phyloP scores from a whole-genome alignment of 805 yeast genomes.

The Zygotorulaspora chibaensis region DNA sequence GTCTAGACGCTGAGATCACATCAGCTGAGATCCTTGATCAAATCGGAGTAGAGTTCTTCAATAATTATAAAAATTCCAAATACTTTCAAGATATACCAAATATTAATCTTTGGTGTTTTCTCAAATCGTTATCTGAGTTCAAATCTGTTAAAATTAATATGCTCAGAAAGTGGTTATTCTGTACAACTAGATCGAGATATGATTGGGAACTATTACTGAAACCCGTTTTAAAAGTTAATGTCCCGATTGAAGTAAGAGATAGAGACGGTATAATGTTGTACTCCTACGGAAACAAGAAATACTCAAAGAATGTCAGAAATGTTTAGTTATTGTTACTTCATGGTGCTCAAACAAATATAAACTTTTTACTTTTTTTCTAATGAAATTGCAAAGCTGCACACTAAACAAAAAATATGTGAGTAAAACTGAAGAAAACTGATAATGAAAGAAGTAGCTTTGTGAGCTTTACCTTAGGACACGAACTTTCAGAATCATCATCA shows the following conservation, averaged over 20 bases:
- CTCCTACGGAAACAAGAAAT: slow-evolving; percentile 25
- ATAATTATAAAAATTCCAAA: slow-evolving; percentile 27
- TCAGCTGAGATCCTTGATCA: slow-evolving; percentile 5
- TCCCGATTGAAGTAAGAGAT: slow-evolving; percentile 37
- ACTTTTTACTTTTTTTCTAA: neutral
- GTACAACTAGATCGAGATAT: slow-evolving; percentile 36
- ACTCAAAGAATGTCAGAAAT: neutral
- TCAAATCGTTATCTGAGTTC: slow-evolving; percentile 32
- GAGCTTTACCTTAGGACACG: neutral
- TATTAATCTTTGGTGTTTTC: slow-evolving; percentile 35
- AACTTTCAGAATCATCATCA: neutral
- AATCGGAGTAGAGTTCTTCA: slow-evolving; percentile 18
- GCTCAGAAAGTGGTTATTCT: slow-evolving; percentile 36
- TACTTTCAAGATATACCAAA: slow-evolving; percentile 36
- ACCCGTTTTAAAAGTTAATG: slow-evolving; percentile 35
- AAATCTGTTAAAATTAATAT: slow-evolving; percentile 36
- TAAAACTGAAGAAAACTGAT: neutral
- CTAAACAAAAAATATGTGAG: slow-evolving; percentile 4
- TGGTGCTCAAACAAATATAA: neutral
- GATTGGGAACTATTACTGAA: slow-evolving; percentile 38
- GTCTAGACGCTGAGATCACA: neutral
- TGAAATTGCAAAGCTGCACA: neutral
- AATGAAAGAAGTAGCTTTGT: neutral
- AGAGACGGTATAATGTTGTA: slow-evolving; percentile 42
- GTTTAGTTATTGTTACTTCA: neutral